A percentile compares a stretch with the other conserved stretches of the same genome.
Evolutionary conservation across 2,329 filamentous ascomycete species (phyloP).

Genomic region (Penicillium italicum): DNA sequence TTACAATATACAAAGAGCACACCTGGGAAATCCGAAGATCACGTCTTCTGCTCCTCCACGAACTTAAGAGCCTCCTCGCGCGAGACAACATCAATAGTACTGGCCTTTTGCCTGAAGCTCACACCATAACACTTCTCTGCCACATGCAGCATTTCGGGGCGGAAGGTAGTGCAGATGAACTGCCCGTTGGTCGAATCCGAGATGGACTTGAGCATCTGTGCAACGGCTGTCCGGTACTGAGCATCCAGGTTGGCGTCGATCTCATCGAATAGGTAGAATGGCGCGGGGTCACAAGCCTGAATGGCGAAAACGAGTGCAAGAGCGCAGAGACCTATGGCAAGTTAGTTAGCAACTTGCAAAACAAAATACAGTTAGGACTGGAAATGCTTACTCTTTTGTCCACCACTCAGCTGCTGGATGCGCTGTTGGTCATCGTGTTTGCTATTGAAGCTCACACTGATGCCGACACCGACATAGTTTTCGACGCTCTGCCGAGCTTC

Average conservation of each 20-base stretch:
- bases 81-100: conserved; percentile 84
- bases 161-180: conserved; percentile 98
- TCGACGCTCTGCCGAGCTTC: conserved; percentile 66
- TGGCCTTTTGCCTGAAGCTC: conserved; percentile 86
- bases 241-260: conserved; percentile 98
- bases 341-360: conserved; percentile 11
- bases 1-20: conserved; percentile 12
- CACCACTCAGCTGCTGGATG: conserved; percentile 94
- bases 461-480: conserved; percentile 93
- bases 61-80: conserved; percentile 87
- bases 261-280: conserved; percentile 98
- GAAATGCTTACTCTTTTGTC: conserved; percentile 78
- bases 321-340: conserved; percentile 71
- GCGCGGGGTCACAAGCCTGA: conserved; percentile 92
- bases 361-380: background rate
- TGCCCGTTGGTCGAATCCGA: conserved; percentile 61
- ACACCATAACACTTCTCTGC: conserved; percentile 98
- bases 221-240: conserved; percentile 94
- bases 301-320: conserved; percentile 99
- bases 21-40: conserved; percentile 4
- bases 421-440: conserved; percentile 98
- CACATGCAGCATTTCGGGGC: conserved; percentile 90
- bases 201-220: conserved; percentile 77
- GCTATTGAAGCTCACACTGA: conserved; percentile 97
- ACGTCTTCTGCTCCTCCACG: conserved; percentile 74